A percentile compares a stretch with the other conserved stretches of the same genome.
These are phyloP conservation scores for Geranium incanum DNA, from an alignment of 441 rosid species.

Conservation along the genomic window DNA sequence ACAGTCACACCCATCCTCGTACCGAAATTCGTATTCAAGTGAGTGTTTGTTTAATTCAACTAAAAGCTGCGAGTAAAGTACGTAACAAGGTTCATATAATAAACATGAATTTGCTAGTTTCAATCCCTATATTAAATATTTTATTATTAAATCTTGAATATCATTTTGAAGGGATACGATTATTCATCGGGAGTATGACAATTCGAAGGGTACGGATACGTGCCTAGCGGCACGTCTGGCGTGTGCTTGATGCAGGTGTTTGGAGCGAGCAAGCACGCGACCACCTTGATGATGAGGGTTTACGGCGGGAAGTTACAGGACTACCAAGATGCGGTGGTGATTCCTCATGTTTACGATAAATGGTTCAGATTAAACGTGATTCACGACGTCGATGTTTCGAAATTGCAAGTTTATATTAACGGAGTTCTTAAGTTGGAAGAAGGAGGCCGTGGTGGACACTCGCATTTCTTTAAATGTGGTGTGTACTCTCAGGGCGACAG, in stretches of 20 bases:
- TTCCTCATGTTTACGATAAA: not conserved
- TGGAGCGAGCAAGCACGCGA: not conserved
- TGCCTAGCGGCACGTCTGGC: conserved; percentile 29
- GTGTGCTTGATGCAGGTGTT: conserved; percentile 29
- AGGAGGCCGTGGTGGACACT: not conserved
- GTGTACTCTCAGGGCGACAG: not conserved
- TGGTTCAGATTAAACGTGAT: not conserved
- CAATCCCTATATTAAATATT: too few relatives aligned
- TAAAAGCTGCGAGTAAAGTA: not conserved
- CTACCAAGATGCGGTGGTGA: not conserved
- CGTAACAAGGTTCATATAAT: not conserved
- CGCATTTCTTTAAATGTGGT: not conserved
- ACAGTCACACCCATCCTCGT: conserved; percentile 26
- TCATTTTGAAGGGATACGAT: conserved; percentile 22
- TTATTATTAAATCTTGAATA: too few relatives aligned
- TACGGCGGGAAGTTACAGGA: not conserved
- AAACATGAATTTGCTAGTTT: not conserved
- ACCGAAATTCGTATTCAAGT: conserved; percentile 27
- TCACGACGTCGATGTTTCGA: not conserved
- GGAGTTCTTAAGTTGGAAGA: not conserved
- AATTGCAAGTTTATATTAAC: not conserved
- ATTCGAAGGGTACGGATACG: conserved; percentile 32
- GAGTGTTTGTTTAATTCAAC: not conserved
- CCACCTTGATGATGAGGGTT: not conserved
- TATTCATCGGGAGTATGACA: conserved; percentile 34